Evolutionary conservation across 768 basidiomycete species (phyloP), one percentile per base, ranked within the genome.

Genomic region (Kwoniella sp.): DNA sequence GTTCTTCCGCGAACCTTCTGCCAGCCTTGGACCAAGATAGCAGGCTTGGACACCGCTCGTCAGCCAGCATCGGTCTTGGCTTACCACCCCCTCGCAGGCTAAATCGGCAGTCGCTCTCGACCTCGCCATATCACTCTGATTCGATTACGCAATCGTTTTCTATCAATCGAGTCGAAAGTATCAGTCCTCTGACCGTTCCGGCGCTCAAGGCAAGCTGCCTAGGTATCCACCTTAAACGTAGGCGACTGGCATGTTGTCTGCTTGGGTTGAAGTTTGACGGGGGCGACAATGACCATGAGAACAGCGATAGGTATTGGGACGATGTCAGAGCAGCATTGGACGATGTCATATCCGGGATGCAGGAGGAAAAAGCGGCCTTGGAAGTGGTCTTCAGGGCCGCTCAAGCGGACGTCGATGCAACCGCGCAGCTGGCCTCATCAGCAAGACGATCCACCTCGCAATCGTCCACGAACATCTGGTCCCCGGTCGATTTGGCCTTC

Each of bases 211-310:
- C 65, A 9, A 41, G 59, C 10, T 68, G 69, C 47, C 41, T 69
- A 19, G 65, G 57, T 3, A 47, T 70, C 1, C 72, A 74, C 44
- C 45, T 65, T 22, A 64, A 66, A 37, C 39, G 72, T 4, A 37
- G 69, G n/a, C 36, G 59, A 34, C 31, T 69, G 12, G 67, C 67
- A 1, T 74, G 72, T 53, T 69, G 59, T 52, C 45, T 74, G 5
- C 60, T 74, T 3, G 72, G 66, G 12, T 47, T 73, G 33, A 50
- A 54, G 19, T 71, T 71, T 42, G 42, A 26, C n/a, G 26, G 12
- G 17, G 26, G 40, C 8, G 37, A 42, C 6, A 38, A 36, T n/a
- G n/a, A n/a, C n/a, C n/a, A n/a, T n/a, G n/a, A n/a, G n/a, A n/a
- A n/a, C n/a, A n/a, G n/a, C n/a, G n/a, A n/a, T n/a, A n/a, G n/a